Conservation (phyloP, 768 basidiomycete species). For the Podaxis rugospora region DNA sequence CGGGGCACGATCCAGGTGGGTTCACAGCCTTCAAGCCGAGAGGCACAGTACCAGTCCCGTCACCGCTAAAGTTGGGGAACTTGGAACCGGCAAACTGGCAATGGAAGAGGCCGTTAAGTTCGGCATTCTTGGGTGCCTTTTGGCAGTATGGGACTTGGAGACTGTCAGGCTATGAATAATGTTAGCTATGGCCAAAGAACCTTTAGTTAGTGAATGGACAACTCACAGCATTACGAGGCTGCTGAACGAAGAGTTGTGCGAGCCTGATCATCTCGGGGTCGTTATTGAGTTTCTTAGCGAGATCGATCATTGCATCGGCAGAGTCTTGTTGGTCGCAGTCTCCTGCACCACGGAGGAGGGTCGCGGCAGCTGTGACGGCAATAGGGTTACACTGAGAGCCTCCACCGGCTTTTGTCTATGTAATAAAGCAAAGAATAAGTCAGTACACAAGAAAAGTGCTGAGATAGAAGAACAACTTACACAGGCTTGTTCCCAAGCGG, state of each 20-base stretch:
- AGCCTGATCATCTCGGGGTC: constrained; percentile 40
- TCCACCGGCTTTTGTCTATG: constrained; percentile 51
- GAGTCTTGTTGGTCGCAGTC: constrained; percentile 54
- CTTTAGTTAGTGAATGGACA: constrained; percentile 14
- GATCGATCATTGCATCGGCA: constrained; percentile 48
- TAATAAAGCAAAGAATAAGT: neutral
- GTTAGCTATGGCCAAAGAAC: neutral
- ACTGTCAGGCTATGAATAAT: constrained; percentile 33
- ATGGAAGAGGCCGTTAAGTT: constrained; percentile 51
- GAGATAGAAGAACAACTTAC: constrained; percentile 28
- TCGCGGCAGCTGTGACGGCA: constrained; percentile 49
- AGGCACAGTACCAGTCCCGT: constrained; percentile 40
- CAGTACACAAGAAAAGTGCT: neutral
- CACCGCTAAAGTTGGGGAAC: constrained; percentile 36
- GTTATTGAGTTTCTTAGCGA: constrained; percentile 35
- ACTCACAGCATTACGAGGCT: constrained; percentile 47
- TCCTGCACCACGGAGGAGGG: constrained; percentile 55
- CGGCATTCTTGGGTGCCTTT: constrained; percentile 39
- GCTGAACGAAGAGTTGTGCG: constrained; percentile 45
- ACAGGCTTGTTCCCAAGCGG: constrained; percentile 48
- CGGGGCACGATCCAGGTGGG: constrained; percentile 44
- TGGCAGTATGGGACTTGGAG: constrained; percentile 48
- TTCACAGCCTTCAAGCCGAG: constrained; percentile 36
- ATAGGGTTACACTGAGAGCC: constrained; percentile 52
- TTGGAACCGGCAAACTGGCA: constrained; percentile 43